phyloP scores from a whole-genome alignment of 257 asterid species.

The Sherardia arvensis region DNA sequence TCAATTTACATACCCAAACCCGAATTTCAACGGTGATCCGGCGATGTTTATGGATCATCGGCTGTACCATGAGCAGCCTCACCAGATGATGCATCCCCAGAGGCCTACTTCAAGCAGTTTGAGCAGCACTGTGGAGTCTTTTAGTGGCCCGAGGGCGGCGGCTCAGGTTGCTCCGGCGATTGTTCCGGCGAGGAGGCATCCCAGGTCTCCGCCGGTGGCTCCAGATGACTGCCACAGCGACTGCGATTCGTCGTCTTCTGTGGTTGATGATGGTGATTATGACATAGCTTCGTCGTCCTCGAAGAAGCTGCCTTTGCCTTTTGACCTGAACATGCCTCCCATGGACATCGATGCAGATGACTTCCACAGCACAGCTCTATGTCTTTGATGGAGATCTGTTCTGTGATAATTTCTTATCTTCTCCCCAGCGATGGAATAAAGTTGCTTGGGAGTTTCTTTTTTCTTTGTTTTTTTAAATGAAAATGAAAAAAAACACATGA shows the following conservation, averaged over 20 bases:
- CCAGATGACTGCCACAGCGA: conserved; percentile 64
- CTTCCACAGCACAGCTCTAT: conserved; percentile 31
- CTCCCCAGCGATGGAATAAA: conserved; percentile 15
- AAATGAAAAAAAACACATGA: background rate
- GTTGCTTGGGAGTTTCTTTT: conserved; percentile 17
- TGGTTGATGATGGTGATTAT: conserved; percentile 40
- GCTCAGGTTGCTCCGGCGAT: conserved; percentile 21
- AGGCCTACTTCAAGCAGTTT: conserved; percentile 61
- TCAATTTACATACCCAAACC: conserved; percentile 13
- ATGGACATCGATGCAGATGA: conserved; percentile 34
- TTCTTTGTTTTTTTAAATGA: background rate
- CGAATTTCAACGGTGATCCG: conserved; percentile 14
- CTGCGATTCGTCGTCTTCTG: conserved; percentile 52
- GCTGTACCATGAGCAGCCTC: conserved; percentile 27
- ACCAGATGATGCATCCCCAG: conserved; percentile 32
- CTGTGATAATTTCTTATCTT: conserved; percentile 8
- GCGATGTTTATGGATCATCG: conserved; percentile 21
- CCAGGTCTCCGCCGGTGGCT: conserved; percentile 58
- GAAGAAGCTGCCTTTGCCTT: conserved; percentile 27
- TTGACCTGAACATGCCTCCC: conserved; percentile 43
- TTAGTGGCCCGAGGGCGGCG: conserved; percentile 60
- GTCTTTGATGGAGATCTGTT: conserved; percentile 28
- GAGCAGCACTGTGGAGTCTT: conserved; percentile 74
- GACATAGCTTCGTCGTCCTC: conserved; percentile 35
- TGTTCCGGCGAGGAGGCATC: conserved; percentile 37